Percentiles rank a stretch among this genome's conserved stretches.
Evolutionary conservation across 176 grass and related monocot genomes (phyloP).

Genomic region (Pontederia paniculata): DNA sequence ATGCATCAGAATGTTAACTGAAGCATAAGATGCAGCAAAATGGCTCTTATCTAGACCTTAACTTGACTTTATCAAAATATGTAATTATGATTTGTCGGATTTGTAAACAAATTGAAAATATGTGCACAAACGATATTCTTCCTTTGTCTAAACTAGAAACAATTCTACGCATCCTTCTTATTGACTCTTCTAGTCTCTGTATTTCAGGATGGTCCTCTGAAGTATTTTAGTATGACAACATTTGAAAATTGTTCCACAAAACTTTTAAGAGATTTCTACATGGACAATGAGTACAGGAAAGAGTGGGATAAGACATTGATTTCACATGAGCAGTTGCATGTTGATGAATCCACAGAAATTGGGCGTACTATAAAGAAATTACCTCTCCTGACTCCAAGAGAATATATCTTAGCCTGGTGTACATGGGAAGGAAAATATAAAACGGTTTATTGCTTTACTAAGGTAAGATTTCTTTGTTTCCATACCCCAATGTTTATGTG

Average conservation of each 20-base stretch:
- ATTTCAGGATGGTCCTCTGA: slow-evolving; percentile 59
- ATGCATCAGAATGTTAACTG: too few relatives aligned
- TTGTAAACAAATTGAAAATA: too few relatives aligned
- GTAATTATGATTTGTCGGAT: too few relatives aligned
- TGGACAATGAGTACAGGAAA: slow-evolving; percentile 92
- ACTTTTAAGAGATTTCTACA: slow-evolving; percentile 83
- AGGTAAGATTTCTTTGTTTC: slow-evolving; percentile 50
- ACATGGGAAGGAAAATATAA: slow-evolving; percentile 74
- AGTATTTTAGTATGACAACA: slow-evolving; percentile 73
- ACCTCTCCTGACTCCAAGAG: slow-evolving; percentile 77
- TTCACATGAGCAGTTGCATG: slow-evolving; percentile 64
- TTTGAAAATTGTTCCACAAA: slow-evolving; percentile 77
- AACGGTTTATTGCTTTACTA: slow-evolving; percentile 75
- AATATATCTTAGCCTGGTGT: slow-evolving; percentile 85
- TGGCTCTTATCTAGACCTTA: too few relatives aligned
- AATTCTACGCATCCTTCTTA: slow-evolving; percentile 7
- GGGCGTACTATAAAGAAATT: slow-evolving; percentile 79
- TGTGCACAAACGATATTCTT: too few relatives aligned
- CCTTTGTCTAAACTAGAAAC: slow-evolving; percentile 3
- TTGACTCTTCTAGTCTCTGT: slow-evolving; percentile 1
- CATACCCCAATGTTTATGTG: too few relatives aligned
- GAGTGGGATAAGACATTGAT: slow-evolving; percentile 81
- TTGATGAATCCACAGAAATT: slow-evolving; percentile 56
- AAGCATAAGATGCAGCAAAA: too few relatives aligned
- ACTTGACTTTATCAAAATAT: too few relatives aligned